Base-by-base conservation (phyloP, 2,329 filamentous ascomycete genomes). In the Claviceps fusiformis region DNA sequence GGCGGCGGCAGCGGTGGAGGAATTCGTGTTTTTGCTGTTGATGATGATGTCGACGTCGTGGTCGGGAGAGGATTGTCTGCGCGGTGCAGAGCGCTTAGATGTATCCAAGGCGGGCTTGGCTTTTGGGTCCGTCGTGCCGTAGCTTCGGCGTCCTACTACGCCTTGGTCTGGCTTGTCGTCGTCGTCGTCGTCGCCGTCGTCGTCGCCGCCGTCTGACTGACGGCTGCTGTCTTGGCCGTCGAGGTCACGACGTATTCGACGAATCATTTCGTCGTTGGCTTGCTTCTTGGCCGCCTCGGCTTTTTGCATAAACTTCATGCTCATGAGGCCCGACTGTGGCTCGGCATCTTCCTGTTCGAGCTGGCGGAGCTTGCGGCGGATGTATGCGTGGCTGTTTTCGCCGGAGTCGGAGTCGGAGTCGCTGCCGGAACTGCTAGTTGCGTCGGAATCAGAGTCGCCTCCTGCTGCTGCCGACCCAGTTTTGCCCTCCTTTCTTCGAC, bases 281-380 rank as follows among this genome's bases (percentile, higher is more conserved):
- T 85, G 81, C 68, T 85, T 90, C 63, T 83, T 82, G 43, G 83
- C 77, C 33, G 85, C 86, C 64, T 96, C 91, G 1, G 90, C 89
- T 61, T 86, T 89, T 63, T 86, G 83, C 93, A 98, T 97, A 67
- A 98, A 98, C 58, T 89, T 88, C 85, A 98, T 89, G 53, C 80
- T 79, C 69, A 88, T 83, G 7, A 98, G 73, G 62, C 82, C 85
- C 15, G 85, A 84, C 61, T 79, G 76, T 0, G 80, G 79, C 19
- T 67, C 73, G n/a, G 71, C 72, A 27, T 79, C 77, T 15, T 76
- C 71, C 9, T 71, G 65, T 39, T 73, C 71, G 10, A 74, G 70
- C 19, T 71, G 69, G 17, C 72, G 71, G 7, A 75, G 61, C 58
- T 72, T 57, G 72, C 73, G 51, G 77, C 70, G 71, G 46, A 84